A percentile compares a stretch with the other conserved stretches of the same genome.
phyloP scores from a whole-genome alignment of 345 rosid genomes.

The Mallotus nudiflorus region DNA sequence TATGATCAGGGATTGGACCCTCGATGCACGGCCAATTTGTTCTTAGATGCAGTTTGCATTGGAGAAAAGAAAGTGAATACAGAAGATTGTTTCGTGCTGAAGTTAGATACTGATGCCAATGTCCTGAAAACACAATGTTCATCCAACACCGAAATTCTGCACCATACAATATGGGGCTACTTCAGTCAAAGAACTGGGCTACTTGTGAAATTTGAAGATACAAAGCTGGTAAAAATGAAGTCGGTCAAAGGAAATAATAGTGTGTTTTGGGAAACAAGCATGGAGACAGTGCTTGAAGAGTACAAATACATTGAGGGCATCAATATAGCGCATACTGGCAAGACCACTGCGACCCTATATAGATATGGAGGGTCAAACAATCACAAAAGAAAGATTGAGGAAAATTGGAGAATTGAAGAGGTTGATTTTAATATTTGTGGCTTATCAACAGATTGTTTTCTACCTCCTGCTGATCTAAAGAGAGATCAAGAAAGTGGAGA shows the following conservation, averaged over 20 bases:
- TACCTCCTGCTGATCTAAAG: constrained; percentile 84
- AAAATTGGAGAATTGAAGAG: constrained; percentile 89
- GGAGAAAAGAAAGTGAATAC: constrained; percentile 56
- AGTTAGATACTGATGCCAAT: constrained; percentile 53
- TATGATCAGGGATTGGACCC: constrained; percentile 77
- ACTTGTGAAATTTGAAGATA: constrained; percentile 65
- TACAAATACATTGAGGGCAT: constrained; percentile 61
- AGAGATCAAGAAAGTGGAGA: constrained; percentile 41
- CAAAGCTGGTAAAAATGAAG: constrained; percentile 70
- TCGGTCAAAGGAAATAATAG: constrained; percentile 32
- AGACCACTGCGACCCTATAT: constrained; percentile 54
- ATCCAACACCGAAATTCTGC: constrained; percentile 63
- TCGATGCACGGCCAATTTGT: constrained; percentile 69
- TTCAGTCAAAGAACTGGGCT: constrained; percentile 92
- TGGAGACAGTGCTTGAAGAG: constrained; percentile 64
- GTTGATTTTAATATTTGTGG: constrained; percentile 86
- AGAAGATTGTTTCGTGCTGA: constrained; percentile 77
- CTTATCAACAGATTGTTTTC: constrained; percentile 64
- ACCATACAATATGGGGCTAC: constrained; percentile 89
- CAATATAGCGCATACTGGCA: constrained; percentile 78
- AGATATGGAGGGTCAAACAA: constrained; percentile 63
- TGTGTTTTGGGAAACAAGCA: constrained; percentile 84
- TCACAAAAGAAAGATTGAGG: constrained; percentile 80
- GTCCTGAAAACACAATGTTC: constrained; percentile 66
- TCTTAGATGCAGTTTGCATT: constrained; percentile 65